These are phyloP conservation scores for Eimeria maxima DNA, from an alignment of 169 alveolate species.

Conservation along the genomic window DNA sequence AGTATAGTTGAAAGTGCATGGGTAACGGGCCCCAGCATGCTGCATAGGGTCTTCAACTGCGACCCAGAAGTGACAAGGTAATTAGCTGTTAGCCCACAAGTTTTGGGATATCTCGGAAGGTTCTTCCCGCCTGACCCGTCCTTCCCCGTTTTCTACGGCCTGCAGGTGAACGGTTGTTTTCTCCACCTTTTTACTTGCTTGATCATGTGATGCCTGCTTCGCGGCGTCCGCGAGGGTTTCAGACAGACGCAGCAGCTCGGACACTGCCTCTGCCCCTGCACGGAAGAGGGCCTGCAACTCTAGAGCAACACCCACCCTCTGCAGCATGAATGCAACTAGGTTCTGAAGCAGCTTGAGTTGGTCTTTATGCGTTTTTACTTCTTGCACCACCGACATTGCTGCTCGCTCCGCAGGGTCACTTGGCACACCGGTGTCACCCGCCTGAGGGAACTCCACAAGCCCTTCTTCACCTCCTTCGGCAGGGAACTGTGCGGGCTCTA, in stretches of 20 bases:
- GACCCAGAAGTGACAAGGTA: not conserved
- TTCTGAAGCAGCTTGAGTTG: conserved; percentile 5
- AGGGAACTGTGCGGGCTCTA: not conserved
- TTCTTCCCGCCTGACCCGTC: not conserved
- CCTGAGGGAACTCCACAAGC: not conserved
- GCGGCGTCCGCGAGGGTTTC: conserved; percentile 33
- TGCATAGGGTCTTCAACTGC: not conserved
- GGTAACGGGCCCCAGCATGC: not conserved
- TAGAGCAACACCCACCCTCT: conserved; percentile 46
- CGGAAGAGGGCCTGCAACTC: conserved; percentile 50
- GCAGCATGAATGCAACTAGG: conserved; percentile 7
- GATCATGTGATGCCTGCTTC: not conserved
- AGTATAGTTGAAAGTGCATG: not conserved
- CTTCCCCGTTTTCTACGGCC: not conserved
- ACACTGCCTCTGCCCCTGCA: conserved; percentile 37
- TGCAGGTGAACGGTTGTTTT: not conserved
- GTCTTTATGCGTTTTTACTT: not conserved
- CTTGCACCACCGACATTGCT: conserved; percentile 14
- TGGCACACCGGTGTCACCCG: not conserved
- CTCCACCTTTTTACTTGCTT: not conserved
- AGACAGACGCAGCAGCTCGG: conserved; percentile 54
- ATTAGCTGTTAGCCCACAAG: not conserved
- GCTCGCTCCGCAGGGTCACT: conserved; percentile 11
- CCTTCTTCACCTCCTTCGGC: conserved; percentile 17
- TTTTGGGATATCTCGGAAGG: conserved; percentile 9